Evolutionary conservation across 192 early-diverging fungal species (phyloP).

Genomic region (Coemansia sp.): DNA sequence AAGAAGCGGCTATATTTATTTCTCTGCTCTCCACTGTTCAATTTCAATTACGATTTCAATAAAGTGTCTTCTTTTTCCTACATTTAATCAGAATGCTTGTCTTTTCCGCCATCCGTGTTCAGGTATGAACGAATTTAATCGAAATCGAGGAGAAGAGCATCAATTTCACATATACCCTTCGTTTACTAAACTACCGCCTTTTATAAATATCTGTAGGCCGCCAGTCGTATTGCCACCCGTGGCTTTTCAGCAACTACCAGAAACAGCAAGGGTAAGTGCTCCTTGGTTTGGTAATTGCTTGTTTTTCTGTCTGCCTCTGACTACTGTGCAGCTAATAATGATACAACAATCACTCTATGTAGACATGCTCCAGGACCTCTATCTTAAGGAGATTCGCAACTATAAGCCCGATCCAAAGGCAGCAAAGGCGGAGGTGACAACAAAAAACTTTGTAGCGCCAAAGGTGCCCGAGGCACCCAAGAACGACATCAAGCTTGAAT

Average conservation of each 20-base stretch:
- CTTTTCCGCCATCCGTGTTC: slow-evolving; percentile 36
- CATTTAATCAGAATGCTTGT: slow-evolving; percentile 26
- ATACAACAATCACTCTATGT: neutral
- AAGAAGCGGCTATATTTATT: neutral
- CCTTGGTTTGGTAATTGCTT: neutral
- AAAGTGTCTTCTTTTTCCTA: slow-evolving; percentile 1
- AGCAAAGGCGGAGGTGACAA: slow-evolving; percentile 48
- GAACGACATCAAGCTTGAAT: slow-evolving; percentile 41
- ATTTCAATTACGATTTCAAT: neutral
- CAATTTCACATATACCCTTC: neutral
- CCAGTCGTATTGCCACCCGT: slow-evolving; percentile 32
- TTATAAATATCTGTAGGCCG: slow-evolving; percentile 17
- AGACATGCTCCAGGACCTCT: slow-evolving; percentile 50
- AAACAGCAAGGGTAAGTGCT: slow-evolving; percentile 33
- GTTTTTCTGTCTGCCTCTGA: neutral
- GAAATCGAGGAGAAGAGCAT: too few relatives aligned
- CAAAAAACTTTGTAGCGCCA: slow-evolving; percentile 44
- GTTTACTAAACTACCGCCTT: neutral
- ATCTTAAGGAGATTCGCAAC: slow-evolving; percentile 51
- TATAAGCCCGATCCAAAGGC: slow-evolving; percentile 51
- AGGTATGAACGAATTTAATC: slow-evolving; percentile 22
- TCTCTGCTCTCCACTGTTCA: neutral
- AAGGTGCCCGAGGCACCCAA: slow-evolving; percentile 41
- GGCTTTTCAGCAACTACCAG: slow-evolving; percentile 30
- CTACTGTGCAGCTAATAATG: neutral